A percentile compares a stretch with the other conserved stretches of the same genome.
Evolutionary conservation across 1,284 basidiomycete genomes (phyloP).

Genomic region (Austropuccinia psidii): DNA sequence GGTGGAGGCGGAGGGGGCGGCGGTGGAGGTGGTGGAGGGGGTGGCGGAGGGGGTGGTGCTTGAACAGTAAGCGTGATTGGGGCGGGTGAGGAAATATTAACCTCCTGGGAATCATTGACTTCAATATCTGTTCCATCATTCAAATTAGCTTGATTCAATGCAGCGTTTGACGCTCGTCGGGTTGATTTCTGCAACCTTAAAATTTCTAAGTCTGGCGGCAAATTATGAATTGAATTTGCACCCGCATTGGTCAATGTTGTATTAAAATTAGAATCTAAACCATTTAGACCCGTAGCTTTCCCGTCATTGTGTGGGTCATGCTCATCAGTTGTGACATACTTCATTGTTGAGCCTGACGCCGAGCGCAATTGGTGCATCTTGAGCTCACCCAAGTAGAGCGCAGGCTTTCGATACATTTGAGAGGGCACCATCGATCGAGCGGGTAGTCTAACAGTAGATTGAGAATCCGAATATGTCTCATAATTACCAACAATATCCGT

Average conservation of each 20-base stretch:
- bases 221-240: conserved; percentile 15
- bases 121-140: neutral
- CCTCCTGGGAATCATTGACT: too few species aligned
- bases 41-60: conserved; percentile 40
- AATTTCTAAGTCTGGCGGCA: conserved; percentile 30
- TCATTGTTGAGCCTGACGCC: conserved; percentile 33
- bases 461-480: neutral
- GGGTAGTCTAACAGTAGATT: neutral
- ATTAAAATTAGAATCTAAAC: neutral
- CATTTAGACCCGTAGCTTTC: neutral
- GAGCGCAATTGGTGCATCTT: conserved; percentile 35
- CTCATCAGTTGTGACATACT: conserved; percentile 21
- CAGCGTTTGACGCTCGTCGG: neutral
- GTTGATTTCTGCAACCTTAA: conserved; percentile 26
- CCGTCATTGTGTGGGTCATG: neutral
- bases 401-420: conserved; percentile 20
- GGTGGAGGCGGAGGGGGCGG: conserved; percentile 41
- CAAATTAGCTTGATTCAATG: neutral
- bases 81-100: neutral
- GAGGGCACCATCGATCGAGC: conserved; percentile 19
- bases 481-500: neutral
- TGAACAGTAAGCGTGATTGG: neutral
- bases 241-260: neutral
- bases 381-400: conserved; percentile 31
- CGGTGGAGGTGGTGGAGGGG: conserved; percentile 45